Evolutionary conservation across 306 rosid species (phyloP).

Genomic region (Quercus engelmannii): DNA sequence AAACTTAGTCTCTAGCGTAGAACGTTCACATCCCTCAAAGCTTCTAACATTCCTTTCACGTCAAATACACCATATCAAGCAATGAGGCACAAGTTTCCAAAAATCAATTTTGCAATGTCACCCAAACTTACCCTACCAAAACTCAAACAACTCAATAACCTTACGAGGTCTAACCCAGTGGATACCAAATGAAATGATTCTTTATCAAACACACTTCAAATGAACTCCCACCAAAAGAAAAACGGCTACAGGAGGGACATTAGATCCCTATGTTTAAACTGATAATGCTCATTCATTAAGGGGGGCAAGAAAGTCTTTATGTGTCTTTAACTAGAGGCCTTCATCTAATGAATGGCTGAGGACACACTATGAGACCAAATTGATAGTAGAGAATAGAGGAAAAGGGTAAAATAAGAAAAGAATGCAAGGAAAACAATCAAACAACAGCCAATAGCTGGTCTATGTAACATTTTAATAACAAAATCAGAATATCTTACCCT

Average conservation of each 20-base stretch:
- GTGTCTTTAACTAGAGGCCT: neutral
- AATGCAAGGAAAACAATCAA: neutral
- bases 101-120: too few species aligned
- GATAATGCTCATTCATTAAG: neutral
- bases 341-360: neutral
- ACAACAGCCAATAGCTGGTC: neutral
- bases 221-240: conserved; percentile 9
- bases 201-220: conserved; percentile 10
- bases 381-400: neutral
- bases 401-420: neutral
- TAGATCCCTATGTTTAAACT: neutral
- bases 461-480: neutral
- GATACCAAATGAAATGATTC: neutral
- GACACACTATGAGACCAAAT: neutral
- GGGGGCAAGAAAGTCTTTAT: neutral
- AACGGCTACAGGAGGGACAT: neutral
- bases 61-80: too few species aligned
- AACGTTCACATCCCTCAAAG: too few species aligned
- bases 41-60: too few species aligned
- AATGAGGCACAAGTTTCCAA: too few species aligned
- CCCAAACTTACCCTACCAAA: too few species aligned
- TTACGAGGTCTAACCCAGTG: too few species aligned
- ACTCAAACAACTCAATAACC: too few species aligned
- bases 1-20: too few species aligned
- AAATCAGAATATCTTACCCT: neutral